A percentile compares a stretch with the other conserved stretches of the same genome.
Conservation (phyloP, 1,284 basidiomycete genomes). For the Microbotryum lychnidis-dioicae region DNA sequence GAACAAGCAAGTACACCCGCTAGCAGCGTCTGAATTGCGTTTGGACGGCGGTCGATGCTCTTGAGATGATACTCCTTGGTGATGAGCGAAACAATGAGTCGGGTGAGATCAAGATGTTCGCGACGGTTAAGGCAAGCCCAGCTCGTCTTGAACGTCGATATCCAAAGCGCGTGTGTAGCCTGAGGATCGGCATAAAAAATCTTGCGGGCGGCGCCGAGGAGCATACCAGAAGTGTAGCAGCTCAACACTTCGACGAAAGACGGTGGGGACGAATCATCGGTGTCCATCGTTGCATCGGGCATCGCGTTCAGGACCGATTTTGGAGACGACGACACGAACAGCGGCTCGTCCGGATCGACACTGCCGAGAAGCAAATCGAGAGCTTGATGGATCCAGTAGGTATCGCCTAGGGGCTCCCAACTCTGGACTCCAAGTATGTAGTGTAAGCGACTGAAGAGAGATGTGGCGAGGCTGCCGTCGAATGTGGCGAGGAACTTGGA, state of each 20-base stretch:
- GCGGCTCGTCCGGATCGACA: constrained; percentile 56
- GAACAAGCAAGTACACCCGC: constrained; percentile 73
- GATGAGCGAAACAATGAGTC: constrained; percentile 81
- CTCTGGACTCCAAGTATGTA: constrained; percentile 90
- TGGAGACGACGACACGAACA: constrained; percentile 20
- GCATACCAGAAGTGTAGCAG: constrained; percentile 41
- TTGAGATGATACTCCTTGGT: constrained; percentile 89
- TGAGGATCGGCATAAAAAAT: constrained; percentile 73
- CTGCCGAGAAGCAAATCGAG: constrained; percentile 81
- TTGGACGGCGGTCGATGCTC: constrained; percentile 85
- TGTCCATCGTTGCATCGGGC: not conserved
- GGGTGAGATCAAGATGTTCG: constrained; percentile 81
- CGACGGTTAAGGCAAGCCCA: constrained; percentile 79
- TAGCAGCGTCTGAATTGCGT: constrained; percentile 86
- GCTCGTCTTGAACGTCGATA: constrained; percentile 78
- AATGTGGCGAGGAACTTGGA: constrained; percentile 85
- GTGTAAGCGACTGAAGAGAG: constrained; percentile 70
- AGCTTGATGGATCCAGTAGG: constrained; percentile 92
- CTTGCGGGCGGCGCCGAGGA: constrained; percentile 71
- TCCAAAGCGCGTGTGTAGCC: constrained; percentile 76
- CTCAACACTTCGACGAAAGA: constrained; percentile 29
- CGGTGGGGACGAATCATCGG: constrained; percentile 3
- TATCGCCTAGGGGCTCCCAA: constrained; percentile 89
- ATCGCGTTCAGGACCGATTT: not conserved
- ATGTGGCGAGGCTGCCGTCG: constrained; percentile 78